A percentile compares a stretch with the other conserved stretches of the same genome.
phyloP scores from a whole-genome alignment of 176 grass and related monocot genomes.

The Lolium perenne region DNA sequence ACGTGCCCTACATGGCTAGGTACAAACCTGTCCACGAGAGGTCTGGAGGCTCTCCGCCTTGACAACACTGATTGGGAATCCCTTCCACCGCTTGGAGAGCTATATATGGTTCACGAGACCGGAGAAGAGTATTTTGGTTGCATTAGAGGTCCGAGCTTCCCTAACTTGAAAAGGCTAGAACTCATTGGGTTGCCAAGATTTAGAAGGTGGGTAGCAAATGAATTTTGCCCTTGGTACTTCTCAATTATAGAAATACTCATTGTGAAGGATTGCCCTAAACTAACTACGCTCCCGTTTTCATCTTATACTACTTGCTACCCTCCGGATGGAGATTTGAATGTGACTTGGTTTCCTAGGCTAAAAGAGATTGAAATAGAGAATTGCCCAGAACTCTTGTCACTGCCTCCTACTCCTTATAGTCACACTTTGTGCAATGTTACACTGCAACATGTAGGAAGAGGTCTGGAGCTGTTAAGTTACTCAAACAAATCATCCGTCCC shows the following conservation, averaged over 20 bases:
- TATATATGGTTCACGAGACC: not conserved
- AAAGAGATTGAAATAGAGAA: rapidly evolving
- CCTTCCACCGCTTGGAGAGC: not conserved
- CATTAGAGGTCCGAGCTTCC: not conserved
- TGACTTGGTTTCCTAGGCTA: not conserved
- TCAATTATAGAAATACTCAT: not conserved
- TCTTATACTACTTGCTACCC: not conserved
- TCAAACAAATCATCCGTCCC: rapidly evolving
- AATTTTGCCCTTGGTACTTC: not conserved
- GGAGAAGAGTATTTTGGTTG: not conserved
- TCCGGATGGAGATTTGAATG: no score
- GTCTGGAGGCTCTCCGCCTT: not conserved
- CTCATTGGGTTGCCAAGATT: not conserved
- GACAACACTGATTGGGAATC: not conserved
- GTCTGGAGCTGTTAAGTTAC: rapidly evolving
- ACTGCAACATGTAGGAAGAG: not conserved
- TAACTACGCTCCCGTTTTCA: not conserved
- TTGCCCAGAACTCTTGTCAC: not conserved
- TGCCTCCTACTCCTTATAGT: slow-evolving; percentile 1
- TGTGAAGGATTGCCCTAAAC: not conserved
- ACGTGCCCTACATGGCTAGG: not conserved
- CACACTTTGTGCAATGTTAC: not conserved
- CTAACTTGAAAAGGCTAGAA: not conserved
- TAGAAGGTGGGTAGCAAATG: not conserved
- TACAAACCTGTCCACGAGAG: not conserved